phyloP scores from a whole-genome alignment of 2,329 filamentous ascomycete species.

The Sporothrix curviconia region DNA sequence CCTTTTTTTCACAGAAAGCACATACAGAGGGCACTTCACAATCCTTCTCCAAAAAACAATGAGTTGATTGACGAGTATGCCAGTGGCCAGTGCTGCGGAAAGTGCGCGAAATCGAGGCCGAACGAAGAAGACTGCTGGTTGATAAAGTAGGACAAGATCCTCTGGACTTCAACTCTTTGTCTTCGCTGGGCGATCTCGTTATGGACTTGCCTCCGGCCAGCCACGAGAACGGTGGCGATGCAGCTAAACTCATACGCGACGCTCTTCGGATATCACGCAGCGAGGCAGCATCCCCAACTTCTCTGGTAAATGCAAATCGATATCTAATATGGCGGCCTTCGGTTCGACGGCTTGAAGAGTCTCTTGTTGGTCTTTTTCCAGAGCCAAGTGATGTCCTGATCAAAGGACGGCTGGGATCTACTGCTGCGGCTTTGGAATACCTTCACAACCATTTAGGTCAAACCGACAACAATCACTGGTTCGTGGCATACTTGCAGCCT shows the following conservation, averaged over 20 bases:
- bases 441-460: constrained; percentile 13
- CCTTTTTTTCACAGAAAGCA: constrained; percentile 60
- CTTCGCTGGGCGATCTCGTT: constrained; percentile 7
- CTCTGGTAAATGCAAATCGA: constrained; percentile 19
- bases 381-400: neutral
- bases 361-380: constrained; percentile 2
- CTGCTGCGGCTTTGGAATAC: constrained; percentile 6
- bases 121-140: neutral
- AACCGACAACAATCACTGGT: constrained; percentile 15
- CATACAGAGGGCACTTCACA: constrained; percentile 18
- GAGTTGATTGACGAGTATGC: constrained; percentile 17
- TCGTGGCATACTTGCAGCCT: constrained; percentile 4
- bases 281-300: constrained; percentile 12
- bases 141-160: too few relatives aligned
- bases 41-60: constrained; percentile 9
- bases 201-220: neutral
- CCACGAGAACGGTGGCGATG: neutral
- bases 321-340: constrained; percentile 26
- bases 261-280: constrained; percentile 19
- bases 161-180: neutral
- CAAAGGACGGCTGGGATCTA: neutral
- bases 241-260: constrained; percentile 9
- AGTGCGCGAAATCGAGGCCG: constrained; percentile 15
- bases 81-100: constrained; percentile 19
- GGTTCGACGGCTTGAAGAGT: neutral